These are phyloP conservation scores for Nissolia schottii DNA, from an alignment of 306 rosid genomes.

Conservation along the genomic window DNA sequence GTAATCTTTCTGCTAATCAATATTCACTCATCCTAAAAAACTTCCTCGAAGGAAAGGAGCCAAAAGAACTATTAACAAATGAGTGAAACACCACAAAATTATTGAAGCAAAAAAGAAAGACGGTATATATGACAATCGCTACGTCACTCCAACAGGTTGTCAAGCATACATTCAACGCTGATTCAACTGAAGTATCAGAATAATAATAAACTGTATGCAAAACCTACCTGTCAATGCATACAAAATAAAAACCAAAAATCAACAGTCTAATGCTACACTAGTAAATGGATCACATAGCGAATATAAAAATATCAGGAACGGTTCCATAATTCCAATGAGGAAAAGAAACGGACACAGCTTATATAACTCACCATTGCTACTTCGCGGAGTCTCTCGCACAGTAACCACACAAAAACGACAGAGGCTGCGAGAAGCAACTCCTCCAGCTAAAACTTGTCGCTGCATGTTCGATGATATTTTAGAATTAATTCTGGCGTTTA, in stretches of 20 bases:
- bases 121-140: neutral
- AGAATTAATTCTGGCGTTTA: neutral
- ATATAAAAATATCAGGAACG: neutral
- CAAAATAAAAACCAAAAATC: neutral
- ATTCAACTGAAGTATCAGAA: neutral
- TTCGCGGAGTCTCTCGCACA: neutral
- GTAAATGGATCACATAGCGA: neutral
- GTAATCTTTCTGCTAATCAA: slow-evolving; percentile 15
- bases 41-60: neutral
- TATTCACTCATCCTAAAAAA: slow-evolving; percentile 11
- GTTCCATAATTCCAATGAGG: neutral
- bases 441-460: neutral
- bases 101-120: neutral
- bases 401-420: neutral
- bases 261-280: neutral
- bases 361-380: neutral
- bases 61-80: neutral
- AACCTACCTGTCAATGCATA: neutral
- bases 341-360: neutral
- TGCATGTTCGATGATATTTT: neutral
- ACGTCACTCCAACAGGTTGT: neutral
- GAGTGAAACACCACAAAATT: neutral
- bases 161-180: neutral
- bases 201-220: neutral
- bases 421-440: neutral